Percentiles rank a stretch among this genome's conserved stretches.
Conservation (phyloP, 805 yeast genomes). For the Deakozyma indianensis region DNA sequence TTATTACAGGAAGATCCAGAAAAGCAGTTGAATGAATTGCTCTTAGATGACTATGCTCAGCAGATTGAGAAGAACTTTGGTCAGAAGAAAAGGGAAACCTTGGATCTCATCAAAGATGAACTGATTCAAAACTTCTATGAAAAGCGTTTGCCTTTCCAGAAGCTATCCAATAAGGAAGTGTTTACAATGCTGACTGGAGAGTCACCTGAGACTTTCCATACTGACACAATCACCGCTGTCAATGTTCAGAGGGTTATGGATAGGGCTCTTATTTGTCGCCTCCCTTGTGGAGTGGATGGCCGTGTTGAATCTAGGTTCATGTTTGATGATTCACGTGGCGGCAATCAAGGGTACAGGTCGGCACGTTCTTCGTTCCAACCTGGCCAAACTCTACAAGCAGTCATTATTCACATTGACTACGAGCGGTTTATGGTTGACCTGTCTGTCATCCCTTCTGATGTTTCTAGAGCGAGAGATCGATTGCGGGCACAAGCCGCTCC, state of each 20-base stretch:
- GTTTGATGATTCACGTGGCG: slow-evolving; percentile 16
- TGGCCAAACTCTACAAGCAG: slow-evolving; percentile 83
- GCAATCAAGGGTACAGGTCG: not conserved
- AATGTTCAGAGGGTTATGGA: slow-evolving; percentile 47
- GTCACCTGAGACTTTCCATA: slow-evolving; percentile 47
- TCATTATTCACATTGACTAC: slow-evolving; percentile 55
- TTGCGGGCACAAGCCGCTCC: slow-evolving; percentile 18
- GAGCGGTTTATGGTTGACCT: slow-evolving; percentile 61
- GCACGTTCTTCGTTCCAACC: slow-evolving; percentile 10
- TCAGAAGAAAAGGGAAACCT: slow-evolving; percentile 60
- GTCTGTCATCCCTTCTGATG: slow-evolving; percentile 21
- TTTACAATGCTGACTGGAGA: slow-evolving; percentile 89
- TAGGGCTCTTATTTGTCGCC: slow-evolving; percentile 32
- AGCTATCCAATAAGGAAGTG: slow-evolving; percentile 52
- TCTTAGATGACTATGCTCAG: slow-evolving; percentile 82
- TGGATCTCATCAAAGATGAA: slow-evolving; percentile 76
- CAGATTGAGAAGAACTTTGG: slow-evolving; percentile 53
- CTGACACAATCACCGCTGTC: slow-evolving; percentile 65
- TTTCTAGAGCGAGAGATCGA: slow-evolving; percentile 41
- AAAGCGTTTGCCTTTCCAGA: slow-evolving; percentile 57
- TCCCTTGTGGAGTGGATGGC: slow-evolving; percentile 52
- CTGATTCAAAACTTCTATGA: slow-evolving; percentile 81
- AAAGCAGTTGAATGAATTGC: slow-evolving; percentile 66
- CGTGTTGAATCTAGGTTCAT: slow-evolving; percentile 22
- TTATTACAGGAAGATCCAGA: slow-evolving; percentile 59